Conservation (phyloP, 1,139 yeast species). For the Blastobotrys illinoisensis region DNA sequence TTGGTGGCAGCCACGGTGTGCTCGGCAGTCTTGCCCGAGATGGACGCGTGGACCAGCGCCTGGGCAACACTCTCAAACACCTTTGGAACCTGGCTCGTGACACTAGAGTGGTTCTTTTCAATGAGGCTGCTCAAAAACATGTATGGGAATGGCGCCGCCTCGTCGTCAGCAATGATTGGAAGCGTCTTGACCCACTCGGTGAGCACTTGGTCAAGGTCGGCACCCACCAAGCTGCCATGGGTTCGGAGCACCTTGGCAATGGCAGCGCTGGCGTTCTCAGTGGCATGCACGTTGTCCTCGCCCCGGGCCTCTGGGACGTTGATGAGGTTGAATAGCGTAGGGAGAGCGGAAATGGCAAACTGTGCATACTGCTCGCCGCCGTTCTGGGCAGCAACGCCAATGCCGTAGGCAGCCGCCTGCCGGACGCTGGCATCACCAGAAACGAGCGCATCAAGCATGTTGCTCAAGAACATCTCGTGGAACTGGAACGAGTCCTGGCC, state of each 20-base stretch:
- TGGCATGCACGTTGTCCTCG: conserved; percentile 78
- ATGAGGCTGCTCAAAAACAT: conserved; percentile 70
- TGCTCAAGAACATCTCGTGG: conserved; percentile 58
- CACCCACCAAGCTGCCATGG: conserved; percentile 43
- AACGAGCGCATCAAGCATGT: conserved; percentile 56
- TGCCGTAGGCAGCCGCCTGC: conserved; percentile 80
- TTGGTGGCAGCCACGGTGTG: conserved; percentile 54
- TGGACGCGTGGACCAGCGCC: conserved; percentile 64
- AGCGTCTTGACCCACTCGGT: conserved; percentile 75
- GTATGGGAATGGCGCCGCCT: conserved; percentile 86
- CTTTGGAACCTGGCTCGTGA: conserved; percentile 52
- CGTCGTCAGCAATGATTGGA: conserved; percentile 80
- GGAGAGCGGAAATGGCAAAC: conserved; percentile 62
- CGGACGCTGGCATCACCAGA: conserved; percentile 63
- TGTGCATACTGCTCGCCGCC: conserved; percentile 63
- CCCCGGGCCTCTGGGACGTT: conserved; percentile 79
- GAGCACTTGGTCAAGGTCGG: conserved; percentile 55
- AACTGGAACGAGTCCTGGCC: conserved; percentile 64
- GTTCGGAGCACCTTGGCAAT: conserved; percentile 63
- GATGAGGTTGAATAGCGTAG: conserved; percentile 67
- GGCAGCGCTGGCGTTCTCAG: conserved; percentile 79
- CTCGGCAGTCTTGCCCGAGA: conserved; percentile 66
- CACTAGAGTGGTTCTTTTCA: conserved; percentile 60
- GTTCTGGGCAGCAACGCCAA: conserved; percentile 81
- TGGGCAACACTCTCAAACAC: conserved; percentile 71